phyloP scores from a whole-genome alignment of 441 rosid species.

The Populus hybrid region DNA sequence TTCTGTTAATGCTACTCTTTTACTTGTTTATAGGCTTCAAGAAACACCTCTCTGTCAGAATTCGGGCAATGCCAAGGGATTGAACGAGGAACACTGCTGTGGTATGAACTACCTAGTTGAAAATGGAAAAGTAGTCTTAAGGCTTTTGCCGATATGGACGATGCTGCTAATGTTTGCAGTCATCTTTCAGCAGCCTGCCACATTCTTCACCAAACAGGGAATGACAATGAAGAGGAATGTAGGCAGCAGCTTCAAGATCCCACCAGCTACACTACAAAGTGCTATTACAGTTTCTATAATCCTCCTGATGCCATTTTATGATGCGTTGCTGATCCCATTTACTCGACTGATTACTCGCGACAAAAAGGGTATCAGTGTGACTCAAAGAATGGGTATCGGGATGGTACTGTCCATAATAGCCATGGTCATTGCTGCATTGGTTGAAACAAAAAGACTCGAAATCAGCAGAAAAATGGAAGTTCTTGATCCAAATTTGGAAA shows the following conservation, averaged over 20 bases:
- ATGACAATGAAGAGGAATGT: constrained; percentile 74
- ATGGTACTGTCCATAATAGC: constrained; percentile 80
- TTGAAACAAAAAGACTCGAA: constrained; percentile 62
- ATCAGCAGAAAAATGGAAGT: constrained; percentile 32
- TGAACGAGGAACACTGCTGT: constrained; percentile 20
- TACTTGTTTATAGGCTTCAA: constrained; percentile 52
- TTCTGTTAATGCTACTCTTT: constrained; percentile 7
- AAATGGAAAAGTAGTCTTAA: constrained; percentile 45
- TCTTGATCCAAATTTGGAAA: constrained; percentile 12
- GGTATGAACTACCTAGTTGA: constrained; percentile 20
- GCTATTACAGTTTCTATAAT: constrained; percentile 78
- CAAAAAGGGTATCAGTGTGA: constrained; percentile 52
- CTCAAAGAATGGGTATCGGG: constrained; percentile 88
- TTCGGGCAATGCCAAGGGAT: constrained; percentile 15
- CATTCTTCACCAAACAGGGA: constrained; percentile 93
- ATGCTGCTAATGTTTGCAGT: constrained; percentile 87
- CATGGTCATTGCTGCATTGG: constrained; percentile 72
- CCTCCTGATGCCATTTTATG: constrained; percentile 79
- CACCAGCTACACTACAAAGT: constrained; percentile 94
- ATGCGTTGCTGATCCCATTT: constrained; percentile 57
- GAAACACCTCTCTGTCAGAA: constrained; percentile 67
- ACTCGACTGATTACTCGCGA: constrained; percentile 39
- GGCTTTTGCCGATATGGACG: constrained; percentile 84
- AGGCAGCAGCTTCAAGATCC: constrained; percentile 69
- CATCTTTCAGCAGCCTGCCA: constrained; percentile 80